phyloP scores from a whole-genome alignment of 176 grass and related monocot genomes.

The Elaeis guineensis region DNA sequence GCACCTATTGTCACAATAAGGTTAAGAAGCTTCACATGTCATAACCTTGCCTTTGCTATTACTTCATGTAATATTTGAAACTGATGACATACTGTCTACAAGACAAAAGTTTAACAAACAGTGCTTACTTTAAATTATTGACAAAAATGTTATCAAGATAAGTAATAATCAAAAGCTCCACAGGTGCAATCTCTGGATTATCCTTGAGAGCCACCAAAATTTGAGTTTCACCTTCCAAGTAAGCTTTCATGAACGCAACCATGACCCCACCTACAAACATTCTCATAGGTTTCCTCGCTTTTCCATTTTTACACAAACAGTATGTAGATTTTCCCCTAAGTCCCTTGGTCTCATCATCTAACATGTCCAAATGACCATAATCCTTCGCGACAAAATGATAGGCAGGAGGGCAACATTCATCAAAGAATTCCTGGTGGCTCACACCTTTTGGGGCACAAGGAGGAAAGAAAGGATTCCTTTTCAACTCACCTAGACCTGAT shows the following conservation, averaged over 20 bases:
- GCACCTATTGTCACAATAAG: too few species aligned
- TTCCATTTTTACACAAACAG: conserved; percentile 44
- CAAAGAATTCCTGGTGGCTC: conserved; percentile 60
- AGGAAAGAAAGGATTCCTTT: conserved; percentile 32
- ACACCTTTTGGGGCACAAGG: conserved; percentile 52
- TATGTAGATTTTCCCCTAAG: conserved; percentile 43
- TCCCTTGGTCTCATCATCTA: conserved; percentile 73
- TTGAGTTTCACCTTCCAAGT: conserved; percentile 17
- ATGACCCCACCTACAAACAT: conserved; percentile 61
- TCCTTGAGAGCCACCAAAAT: conserved; percentile 35
- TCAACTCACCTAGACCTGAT: conserved; percentile 57
- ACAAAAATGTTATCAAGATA: neutral
- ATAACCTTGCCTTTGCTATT: too few species aligned
- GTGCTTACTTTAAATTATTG: too few species aligned
- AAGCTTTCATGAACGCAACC: conserved; percentile 56
- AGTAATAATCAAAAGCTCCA: conserved; percentile 37
- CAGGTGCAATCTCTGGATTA: conserved; percentile 27
- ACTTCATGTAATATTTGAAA: too few species aligned
- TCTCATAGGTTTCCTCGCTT: conserved; percentile 57
- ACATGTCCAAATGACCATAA: conserved; percentile 78
- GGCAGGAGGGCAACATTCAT: conserved; percentile 31
- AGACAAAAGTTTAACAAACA: too few species aligned
- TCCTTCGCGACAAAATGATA: conserved; percentile 66
- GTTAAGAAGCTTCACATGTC: too few species aligned
- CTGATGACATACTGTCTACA: too few species aligned